Percentiles rank a stretch among this genome's conserved stretches.
phyloP scores from a whole-genome alignment of 306 rosid genomes.

The Trifolium pratense region DNA sequence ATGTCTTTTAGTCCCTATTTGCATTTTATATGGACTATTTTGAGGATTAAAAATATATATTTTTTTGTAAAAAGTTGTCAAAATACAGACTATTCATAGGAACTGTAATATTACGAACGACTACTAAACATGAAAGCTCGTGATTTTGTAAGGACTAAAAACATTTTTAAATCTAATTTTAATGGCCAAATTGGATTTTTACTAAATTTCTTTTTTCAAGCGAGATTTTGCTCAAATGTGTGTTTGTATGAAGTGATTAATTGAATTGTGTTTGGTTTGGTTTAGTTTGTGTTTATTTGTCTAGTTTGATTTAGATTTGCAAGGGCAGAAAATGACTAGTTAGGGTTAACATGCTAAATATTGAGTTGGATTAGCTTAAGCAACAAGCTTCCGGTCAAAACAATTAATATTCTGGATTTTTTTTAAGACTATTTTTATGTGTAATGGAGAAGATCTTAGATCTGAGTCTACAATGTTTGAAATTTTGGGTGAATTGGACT shows the following conservation, averaged over 20 bases:
- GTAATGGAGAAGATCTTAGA: conserved; percentile 27
- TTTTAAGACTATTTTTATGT: background rate
- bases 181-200: conserved; percentile 8
- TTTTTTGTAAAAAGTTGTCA: too few relatives aligned
- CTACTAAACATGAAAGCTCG: too few relatives aligned
- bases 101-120: too few relatives aligned
- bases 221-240: background rate
- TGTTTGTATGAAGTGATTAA: background rate
- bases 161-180: too few relatives aligned
- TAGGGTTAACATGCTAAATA: background rate
- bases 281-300: background rate
- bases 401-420: background rate
- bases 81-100: too few relatives aligned
- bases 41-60: too few relatives aligned
- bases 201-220: background rate
- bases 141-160: too few relatives aligned
- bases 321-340: background rate
- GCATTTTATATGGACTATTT: too few relatives aligned
- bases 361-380: conserved; percentile 3
- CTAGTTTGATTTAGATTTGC: background rate
- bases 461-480: background rate
- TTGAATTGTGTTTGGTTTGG: background rate
- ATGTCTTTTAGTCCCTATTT: too few relatives aligned
- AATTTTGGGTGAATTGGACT: conserved; percentile 25
- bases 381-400: background rate